A percentile compares a stretch with the other conserved stretches of the same genome.
Conservation (phyloP, 306 rosid species). For the Pterocarpus santalinus region DNA sequence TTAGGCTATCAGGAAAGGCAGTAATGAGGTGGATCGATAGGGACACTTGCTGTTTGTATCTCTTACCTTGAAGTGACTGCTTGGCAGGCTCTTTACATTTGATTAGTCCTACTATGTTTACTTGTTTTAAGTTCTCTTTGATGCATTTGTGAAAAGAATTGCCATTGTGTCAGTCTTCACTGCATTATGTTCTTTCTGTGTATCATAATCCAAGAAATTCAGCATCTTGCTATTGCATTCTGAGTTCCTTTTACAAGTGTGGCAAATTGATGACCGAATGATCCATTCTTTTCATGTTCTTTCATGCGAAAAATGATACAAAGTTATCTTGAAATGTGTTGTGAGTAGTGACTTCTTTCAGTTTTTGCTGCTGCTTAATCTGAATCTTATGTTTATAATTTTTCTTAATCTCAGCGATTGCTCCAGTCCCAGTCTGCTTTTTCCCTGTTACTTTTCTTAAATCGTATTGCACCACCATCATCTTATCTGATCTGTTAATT, state of each 20-base stretch:
- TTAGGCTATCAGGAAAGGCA: constrained; percentile 18
- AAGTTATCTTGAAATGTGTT: background rate
- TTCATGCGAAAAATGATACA: no score
- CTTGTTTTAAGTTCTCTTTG: background rate
- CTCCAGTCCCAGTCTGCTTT: background rate
- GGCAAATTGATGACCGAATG: no score
- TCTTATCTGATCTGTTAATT: constrained; percentile 41
- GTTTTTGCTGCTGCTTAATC: constrained; percentile 9
- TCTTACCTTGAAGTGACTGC: background rate
- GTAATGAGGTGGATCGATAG: constrained; percentile 15
- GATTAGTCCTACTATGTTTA: background rate
- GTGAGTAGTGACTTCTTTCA: background rate
- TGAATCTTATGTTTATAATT: background rate
- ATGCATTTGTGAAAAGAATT: constrained; percentile 2
- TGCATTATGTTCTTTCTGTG: no score
- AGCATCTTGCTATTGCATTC: no score
- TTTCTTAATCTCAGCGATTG: background rate
- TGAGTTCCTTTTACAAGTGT: no score
- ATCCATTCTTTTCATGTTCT: no score
- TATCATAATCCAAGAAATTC: no score
- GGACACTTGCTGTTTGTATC: constrained; percentile 20
- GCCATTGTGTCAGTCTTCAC: background rate
- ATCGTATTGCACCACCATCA: background rate
- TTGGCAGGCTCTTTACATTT: background rate
- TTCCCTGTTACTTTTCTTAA: background rate